These are phyloP conservation scores for Phytopythium aichiense DNA, from an alignment of 352 stramenopile species.

Conservation along the genomic window DNA sequence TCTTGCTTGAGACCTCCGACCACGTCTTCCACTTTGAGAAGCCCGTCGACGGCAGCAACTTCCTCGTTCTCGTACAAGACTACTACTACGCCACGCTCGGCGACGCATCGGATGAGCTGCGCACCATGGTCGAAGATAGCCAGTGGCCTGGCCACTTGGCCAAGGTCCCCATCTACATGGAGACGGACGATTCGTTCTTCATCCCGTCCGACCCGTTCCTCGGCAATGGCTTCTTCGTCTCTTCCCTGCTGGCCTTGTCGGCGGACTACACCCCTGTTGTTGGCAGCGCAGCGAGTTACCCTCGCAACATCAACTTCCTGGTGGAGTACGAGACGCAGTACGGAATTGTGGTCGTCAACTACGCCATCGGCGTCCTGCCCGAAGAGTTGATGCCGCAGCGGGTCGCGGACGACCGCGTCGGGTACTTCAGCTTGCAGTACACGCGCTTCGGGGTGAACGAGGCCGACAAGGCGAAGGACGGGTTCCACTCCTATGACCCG, in stretches of 20 bases:
- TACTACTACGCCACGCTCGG: constrained; percentile 43
- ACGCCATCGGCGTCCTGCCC: constrained; percentile 68
- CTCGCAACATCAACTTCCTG: constrained; percentile 64
- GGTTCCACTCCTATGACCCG: constrained; percentile 48
- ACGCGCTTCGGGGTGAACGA: constrained; percentile 46
- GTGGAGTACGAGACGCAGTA: constrained; percentile 71
- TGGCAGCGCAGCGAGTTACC: constrained; percentile 33
- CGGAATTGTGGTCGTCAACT: constrained; percentile 54
- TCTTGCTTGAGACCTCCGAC: constrained; percentile 55
- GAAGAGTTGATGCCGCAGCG: constrained; percentile 48
- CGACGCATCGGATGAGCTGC: constrained; percentile 39
- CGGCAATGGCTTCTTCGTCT: constrained; percentile 76
- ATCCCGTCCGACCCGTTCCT: constrained; percentile 52
- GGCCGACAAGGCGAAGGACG: constrained; percentile 23
- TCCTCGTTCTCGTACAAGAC: constrained; percentile 52
- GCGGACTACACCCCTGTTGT: constrained; percentile 28
- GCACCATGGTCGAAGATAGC: constrained; percentile 50
- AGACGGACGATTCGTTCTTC: constrained; percentile 52
- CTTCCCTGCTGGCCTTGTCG: constrained; percentile 21
- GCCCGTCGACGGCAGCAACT: constrained; percentile 18
- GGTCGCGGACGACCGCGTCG: constrained; percentile 70
- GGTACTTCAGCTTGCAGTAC: constrained; percentile 75
- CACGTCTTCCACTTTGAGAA: constrained; percentile 72
- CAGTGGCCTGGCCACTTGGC: constrained; percentile 61
- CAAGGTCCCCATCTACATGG: constrained; percentile 51